A percentile compares a stretch with the other conserved stretches of the same genome.
Evolutionary conservation across 495 filamentous ascomycete species (phyloP).

Genomic region (Aspergillus homomorphus): DNA sequence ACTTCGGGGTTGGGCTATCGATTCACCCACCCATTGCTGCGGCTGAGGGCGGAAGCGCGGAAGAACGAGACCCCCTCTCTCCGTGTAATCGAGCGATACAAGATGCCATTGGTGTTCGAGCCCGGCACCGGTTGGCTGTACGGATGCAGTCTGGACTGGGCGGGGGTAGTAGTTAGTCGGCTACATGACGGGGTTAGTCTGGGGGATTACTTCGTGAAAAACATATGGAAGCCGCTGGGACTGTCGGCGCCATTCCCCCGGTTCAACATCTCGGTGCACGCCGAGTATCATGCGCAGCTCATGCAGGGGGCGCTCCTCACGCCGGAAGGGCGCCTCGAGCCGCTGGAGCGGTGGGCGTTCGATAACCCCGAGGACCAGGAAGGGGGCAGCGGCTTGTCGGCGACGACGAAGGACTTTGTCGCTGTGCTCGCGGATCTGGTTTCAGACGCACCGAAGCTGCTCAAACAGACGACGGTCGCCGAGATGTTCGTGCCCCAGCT

Average conservation of each 20-base stretch:
- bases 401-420: background rate
- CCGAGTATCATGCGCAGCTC: background rate
- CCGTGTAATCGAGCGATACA: slow-evolving; percentile 27
- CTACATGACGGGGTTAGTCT: slow-evolving; percentile 33
- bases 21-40: slow-evolving; percentile 31
- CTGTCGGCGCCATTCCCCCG: slow-evolving; percentile 4
- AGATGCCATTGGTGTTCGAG: slow-evolving; percentile 42
- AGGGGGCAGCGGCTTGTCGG: slow-evolving; percentile 2
- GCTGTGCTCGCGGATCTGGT: slow-evolving; percentile 6
- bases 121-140: slow-evolving; percentile 52
- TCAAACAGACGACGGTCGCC: slow-evolving; percentile 4
- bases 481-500: slow-evolving; percentile 15
- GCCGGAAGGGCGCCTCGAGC: background rate
- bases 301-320: background rate
- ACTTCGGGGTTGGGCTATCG: slow-evolving; percentile 48
- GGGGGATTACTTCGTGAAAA: slow-evolving; percentile 42
- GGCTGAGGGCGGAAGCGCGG: slow-evolving; percentile 28
- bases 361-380: slow-evolving; percentile 11
- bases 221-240: slow-evolving; percentile 46
- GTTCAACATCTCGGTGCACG: slow-evolving; percentile 1
- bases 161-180: slow-evolving; percentile 42
- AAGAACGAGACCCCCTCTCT: slow-evolving; percentile 24
- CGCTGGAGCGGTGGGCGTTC: background rate
- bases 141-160: slow-evolving; percentile 51
- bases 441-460: background rate